Percentiles rank a stretch among this genome's conserved stretches.
Conservation (phyloP, 495 filamentous ascomycete species). For the Terfezia boudieri region DNA sequence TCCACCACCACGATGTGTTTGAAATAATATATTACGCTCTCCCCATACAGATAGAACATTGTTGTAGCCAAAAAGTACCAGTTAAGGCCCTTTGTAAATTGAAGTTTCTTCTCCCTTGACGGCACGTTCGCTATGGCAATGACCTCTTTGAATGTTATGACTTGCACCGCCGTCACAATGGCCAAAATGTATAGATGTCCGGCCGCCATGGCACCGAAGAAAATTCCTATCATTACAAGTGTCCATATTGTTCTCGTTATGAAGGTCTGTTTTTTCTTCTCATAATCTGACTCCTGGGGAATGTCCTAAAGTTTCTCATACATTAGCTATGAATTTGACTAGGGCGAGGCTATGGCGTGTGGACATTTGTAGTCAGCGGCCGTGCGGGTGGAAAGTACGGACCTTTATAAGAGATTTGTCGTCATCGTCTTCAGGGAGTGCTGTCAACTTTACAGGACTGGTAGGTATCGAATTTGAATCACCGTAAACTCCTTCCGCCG, state of each 20-base stretch:
- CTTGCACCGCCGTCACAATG: slow-evolving; percentile 79
- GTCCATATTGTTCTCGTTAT: slow-evolving; percentile 96
- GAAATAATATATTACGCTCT: slow-evolving; percentile 99
- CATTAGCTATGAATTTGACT: too few relatives aligned
- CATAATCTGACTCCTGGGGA: slow-evolving; percentile 43
- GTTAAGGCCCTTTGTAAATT: slow-evolving; percentile 85
- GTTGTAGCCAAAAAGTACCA: slow-evolving; percentile 98
- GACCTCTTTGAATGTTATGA: slow-evolving; percentile 97
- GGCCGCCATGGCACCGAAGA: slow-evolving; percentile 77
- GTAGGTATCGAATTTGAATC: slow-evolving; percentile 19
- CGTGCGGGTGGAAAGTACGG: slow-evolving; percentile 13
- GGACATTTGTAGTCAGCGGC: slow-evolving; percentile 1
- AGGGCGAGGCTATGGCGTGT: too few relatives aligned
- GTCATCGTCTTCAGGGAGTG: slow-evolving; percentile 15
- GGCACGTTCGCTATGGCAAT: slow-evolving; percentile 94
- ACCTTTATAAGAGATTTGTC: slow-evolving; percentile 20
- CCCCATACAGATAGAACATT: slow-evolving; percentile 98
- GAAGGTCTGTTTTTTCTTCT: slow-evolving; percentile 98
- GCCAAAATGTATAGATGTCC: slow-evolving; percentile 93
- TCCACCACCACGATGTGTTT: slow-evolving; percentile 96
- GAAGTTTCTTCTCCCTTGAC: slow-evolving; percentile 68
- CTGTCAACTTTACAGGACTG: slow-evolving; percentile 39
- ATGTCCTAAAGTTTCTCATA: background rate
- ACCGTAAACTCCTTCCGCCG: slow-evolving; percentile 24
- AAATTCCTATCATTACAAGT: slow-evolving; percentile 83